These are phyloP conservation scores for Sodiomyces alkalinus DNA, from an alignment of 2,329 filamentous ascomycete genomes.

Conservation along the genomic window DNA sequence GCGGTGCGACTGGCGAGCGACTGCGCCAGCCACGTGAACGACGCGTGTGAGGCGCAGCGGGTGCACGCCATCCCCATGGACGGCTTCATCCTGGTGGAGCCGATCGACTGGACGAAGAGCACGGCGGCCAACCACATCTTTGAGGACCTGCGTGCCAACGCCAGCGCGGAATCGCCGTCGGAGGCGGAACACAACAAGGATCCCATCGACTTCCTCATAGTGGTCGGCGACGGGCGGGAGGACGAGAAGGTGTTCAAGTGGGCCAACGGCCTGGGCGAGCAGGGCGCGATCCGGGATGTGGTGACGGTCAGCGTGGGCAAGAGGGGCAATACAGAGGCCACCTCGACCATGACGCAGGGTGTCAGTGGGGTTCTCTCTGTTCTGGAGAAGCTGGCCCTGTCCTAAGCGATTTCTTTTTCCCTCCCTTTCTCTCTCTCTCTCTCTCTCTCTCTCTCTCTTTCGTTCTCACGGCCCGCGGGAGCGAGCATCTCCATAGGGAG, in stretches of 20 bases:
- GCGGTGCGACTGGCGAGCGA: conserved; percentile 73
- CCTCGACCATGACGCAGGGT: conserved; percentile 73
- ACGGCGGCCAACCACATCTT: conserved; percentile 67
- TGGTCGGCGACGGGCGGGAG: conserved; percentile 80
- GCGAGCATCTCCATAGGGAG: too few species aligned
- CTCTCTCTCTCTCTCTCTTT: too few species aligned
- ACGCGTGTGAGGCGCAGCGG: conserved; percentile 69
- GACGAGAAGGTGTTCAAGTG: conserved; percentile 90
- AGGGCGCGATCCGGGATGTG: conserved; percentile 48
- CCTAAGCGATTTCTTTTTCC: too few species aligned
- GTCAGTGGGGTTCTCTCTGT: conserved; percentile 47
- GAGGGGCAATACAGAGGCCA: conserved; percentile 75
- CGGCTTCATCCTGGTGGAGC: conserved; percentile 70
- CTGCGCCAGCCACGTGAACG: conserved; percentile 89
- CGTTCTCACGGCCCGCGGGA: too few species aligned
- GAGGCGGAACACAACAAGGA: conserved; percentile 16
- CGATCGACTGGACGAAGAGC: conserved; percentile 74
- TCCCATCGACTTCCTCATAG: conserved; percentile 72
- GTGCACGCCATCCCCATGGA: conserved; percentile 75
- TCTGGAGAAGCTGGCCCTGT: conserved; percentile 1
- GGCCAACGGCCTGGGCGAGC: conserved; percentile 62
- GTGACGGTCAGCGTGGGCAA: conserved; percentile 70
- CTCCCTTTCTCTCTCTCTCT: too few species aligned
- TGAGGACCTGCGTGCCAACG: conserved; percentile 32
- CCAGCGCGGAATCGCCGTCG: conserved; percentile 17